Conservation (phyloP, 2,329 filamentous ascomycete species). For the Pestalotiopsis sp. region DNA sequence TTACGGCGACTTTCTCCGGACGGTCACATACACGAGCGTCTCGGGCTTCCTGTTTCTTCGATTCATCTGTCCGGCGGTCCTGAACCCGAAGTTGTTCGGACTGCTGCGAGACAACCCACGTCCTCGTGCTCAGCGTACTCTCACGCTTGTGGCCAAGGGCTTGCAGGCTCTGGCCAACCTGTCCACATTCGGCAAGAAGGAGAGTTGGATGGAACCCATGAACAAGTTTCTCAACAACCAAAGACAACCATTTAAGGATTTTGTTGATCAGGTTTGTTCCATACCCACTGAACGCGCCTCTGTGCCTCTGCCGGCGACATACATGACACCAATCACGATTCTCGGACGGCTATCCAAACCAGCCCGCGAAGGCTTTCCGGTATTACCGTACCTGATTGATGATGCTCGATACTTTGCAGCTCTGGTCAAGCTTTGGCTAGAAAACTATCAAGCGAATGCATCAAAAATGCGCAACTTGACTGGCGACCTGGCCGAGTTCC, state of each 20-base stretch:
- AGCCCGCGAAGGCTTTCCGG: slow-evolving; percentile 89
- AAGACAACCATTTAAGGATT: slow-evolving; percentile 80
- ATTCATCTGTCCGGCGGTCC: slow-evolving; percentile 94
- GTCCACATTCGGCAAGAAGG: slow-evolving; percentile 89
- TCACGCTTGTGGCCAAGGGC: slow-evolving; percentile 91
- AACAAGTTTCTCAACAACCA: slow-evolving; percentile 81
- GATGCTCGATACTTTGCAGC: slow-evolving; percentile 83
- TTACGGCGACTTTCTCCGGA: slow-evolving; percentile 89
- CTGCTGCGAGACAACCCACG: slow-evolving; percentile 82
- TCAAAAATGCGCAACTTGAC: slow-evolving; percentile 42
- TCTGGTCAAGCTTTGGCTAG: slow-evolving; percentile 80
- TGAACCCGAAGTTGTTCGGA: slow-evolving; percentile 93
- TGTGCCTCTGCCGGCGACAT: slow-evolving; percentile 75
- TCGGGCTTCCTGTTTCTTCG: slow-evolving; percentile 93
- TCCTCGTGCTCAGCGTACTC: slow-evolving; percentile 79
- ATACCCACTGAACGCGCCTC: slow-evolving; percentile 74
- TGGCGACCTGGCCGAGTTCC: slow-evolving; percentile 58
- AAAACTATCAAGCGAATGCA: slow-evolving; percentile 45
- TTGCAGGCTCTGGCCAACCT: slow-evolving; percentile 90
- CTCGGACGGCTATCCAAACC: slow-evolving; percentile 78
- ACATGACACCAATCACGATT: slow-evolving; percentile 91
- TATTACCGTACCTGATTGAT: slow-evolving; percentile 90
- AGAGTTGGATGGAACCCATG: slow-evolving; percentile 99
- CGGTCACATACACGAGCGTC: slow-evolving; percentile 90
- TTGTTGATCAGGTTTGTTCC: slow-evolving; percentile 83